phyloP scores from a whole-genome alignment of 805 yeast genomes.

The Sugiyamaella qingdaonensis region DNA sequence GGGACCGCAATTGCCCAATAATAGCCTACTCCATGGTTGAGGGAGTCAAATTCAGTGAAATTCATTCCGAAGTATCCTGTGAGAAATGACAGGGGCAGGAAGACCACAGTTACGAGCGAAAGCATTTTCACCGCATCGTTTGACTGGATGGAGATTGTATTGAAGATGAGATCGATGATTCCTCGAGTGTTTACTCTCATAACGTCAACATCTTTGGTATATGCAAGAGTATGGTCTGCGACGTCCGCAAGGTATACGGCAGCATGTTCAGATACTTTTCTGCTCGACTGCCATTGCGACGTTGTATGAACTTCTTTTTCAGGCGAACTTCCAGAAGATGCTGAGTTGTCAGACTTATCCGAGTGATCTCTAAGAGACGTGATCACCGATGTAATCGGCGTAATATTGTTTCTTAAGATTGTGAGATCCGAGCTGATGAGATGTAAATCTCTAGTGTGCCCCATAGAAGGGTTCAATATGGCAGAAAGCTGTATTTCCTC shows the following conservation, averaged over 20 bases:
- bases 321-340: not conserved
- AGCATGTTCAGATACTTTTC: conserved; percentile 40
- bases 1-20: conserved; percentile 48
- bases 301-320: not conserved
- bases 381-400: conserved; percentile 46
- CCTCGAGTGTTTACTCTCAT: conserved; percentile 52
- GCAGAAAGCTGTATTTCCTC: conserved; percentile 51
- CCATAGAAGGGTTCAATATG: conserved; percentile 45
- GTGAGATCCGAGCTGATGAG: conserved; percentile 51
- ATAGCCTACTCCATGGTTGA: conserved; percentile 38
- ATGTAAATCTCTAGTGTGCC: conserved; percentile 51
- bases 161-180: conserved; percentile 50
- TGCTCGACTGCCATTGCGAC: conserved; percentile 6
- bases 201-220: conserved; percentile 49
- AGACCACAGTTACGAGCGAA: conserved; percentile 54
- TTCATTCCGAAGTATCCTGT: conserved; percentile 63
- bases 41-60: conserved; percentile 40
- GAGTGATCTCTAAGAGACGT: conserved; percentile 41
- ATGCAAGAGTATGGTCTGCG: conserved; percentile 50
- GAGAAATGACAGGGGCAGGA: conserved; percentile 55
- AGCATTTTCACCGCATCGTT: conserved; percentile 52
- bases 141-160: conserved; percentile 53
- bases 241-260: conserved; percentile 52
- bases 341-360: not conserved
- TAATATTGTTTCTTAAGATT: conserved; percentile 42